A percentile compares a stretch with the other conserved stretches of the same genome.
Conservation (phyloP, 2,329 filamentous ascomycete genomes). For the Cladophialophora exuberans region DNA sequence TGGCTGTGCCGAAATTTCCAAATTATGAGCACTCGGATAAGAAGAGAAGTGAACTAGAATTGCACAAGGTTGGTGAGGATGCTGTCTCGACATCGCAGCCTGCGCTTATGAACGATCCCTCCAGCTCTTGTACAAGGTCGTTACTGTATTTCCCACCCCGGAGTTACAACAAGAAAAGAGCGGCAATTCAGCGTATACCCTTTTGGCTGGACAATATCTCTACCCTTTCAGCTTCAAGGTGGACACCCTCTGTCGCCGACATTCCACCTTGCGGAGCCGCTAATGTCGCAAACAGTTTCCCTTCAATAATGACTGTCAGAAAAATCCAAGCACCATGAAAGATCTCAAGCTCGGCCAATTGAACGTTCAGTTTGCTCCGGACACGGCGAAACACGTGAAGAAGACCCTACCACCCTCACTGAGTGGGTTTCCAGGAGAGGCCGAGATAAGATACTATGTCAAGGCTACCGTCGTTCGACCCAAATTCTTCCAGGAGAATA, state of each 20-base stretch:
- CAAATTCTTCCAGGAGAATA: conserved; percentile 87
- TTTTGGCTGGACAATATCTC: conserved; percentile 50
- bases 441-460: conserved; percentile 90
- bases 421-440: conserved; percentile 81
- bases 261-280: neutral
- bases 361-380: conserved; percentile 49
- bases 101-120: conserved; percentile 15
- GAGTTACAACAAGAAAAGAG: conserved; percentile 44
- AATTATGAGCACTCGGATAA: conserved; percentile 49
- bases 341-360: conserved; percentile 51
- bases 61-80: conserved; percentile 49
- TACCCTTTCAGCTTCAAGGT: conserved; percentile 57
- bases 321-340: conserved; percentile 49
- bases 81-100: conserved; percentile 2
- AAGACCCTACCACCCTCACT: conserved; percentile 86
- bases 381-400: conserved; percentile 69
- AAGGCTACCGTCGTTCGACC: conserved; percentile 95
- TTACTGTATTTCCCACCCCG: conserved; percentile 50
- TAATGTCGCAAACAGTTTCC: conserved; percentile 43
- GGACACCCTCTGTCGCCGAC: conserved; percentile 10
- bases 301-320: conserved; percentile 54
- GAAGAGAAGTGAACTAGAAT: conserved; percentile 52
- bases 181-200: conserved; percentile 45
- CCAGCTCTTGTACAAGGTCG: conserved; percentile 53
- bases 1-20: conserved; percentile 45